Evolutionary conservation across 352 stramenopile genomes (phyloP).

Genomic region (Porosira glacialis): DNA sequence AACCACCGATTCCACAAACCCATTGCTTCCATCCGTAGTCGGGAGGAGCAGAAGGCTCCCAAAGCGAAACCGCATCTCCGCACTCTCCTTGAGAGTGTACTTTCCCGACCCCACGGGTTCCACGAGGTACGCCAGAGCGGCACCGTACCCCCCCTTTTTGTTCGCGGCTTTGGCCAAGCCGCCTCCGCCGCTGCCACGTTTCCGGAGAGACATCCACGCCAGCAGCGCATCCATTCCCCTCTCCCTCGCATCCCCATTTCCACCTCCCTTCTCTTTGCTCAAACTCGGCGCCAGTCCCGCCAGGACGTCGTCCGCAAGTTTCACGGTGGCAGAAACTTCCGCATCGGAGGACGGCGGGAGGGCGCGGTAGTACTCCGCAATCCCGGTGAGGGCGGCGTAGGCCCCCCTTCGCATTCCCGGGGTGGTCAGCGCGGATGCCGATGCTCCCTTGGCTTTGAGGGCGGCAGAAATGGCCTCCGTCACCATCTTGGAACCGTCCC

Average conservation of each 20-base stretch:
- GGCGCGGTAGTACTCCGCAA: conserved; percentile 6
- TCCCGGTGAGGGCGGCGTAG: conserved; percentile 43
- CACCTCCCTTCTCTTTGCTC: conserved; percentile 31
- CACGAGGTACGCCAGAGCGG: conserved; percentile 48
- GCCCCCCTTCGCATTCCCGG: conserved; percentile 34
- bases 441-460: neutral
- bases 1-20: conserved; percentile 55
- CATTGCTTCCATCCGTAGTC: no score
- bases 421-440: conserved; percentile 28
- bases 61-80: conserved; percentile 47
- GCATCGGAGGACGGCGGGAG: neutral
- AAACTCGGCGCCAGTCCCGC: conserved; percentile 30
- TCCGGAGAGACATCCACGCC: conserved; percentile 41
- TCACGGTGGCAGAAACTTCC: neutral
- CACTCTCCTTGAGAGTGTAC: conserved; percentile 48
- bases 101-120: conserved; percentile 43
- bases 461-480: conserved; percentile 20
- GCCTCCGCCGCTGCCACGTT: no score
- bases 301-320: conserved; percentile 31
- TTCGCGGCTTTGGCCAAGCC: neutral
- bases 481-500: conserved; percentile 1
- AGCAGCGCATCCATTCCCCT: conserved; percentile 29
- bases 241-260: conserved; percentile 16
- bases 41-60: no score
- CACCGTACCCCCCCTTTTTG: conserved; percentile 27